Percentiles rank a stretch among this genome's conserved stretches.
Conservation (phyloP, 352 stramenopile genomes). For the Phytophthora fragariae region DNA sequence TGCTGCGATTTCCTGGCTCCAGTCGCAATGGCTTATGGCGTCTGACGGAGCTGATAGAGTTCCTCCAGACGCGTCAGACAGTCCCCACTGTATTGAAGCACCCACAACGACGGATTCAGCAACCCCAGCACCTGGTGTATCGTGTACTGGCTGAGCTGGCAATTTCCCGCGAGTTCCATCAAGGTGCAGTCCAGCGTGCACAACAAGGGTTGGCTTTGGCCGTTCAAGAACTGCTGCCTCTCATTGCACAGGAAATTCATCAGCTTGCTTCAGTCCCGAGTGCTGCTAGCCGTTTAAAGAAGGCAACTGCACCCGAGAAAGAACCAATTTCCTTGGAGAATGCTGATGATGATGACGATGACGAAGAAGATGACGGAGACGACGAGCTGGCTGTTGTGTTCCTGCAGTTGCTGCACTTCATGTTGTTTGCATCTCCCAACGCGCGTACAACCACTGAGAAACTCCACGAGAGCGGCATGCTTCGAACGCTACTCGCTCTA, state of each 20-base stretch:
- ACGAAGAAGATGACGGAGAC: slow-evolving; percentile 15
- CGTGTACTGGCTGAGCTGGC: slow-evolving; percentile 60
- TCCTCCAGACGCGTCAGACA: slow-evolving; percentile 25
- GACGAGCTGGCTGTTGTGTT: slow-evolving; percentile 53
- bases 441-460: slow-evolving; percentile 37
- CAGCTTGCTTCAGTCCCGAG: slow-evolving; percentile 22
- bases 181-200: slow-evolving; percentile 32
- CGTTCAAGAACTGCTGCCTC: slow-evolving; percentile 51
- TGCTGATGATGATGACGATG: slow-evolving; percentile 7
- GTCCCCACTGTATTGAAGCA: not conserved
- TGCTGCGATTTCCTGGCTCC: slow-evolving; percentile 46
- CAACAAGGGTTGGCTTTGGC: slow-evolving; percentile 46
- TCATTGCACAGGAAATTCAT: slow-evolving; percentile 51
- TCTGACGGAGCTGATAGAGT: slow-evolving; percentile 48
- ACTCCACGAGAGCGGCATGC: slow-evolving; percentile 54
- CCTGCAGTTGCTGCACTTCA: slow-evolving; percentile 59
- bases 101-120: slow-evolving; percentile 3
- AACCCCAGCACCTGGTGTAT: slow-evolving; percentile 54
- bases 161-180: slow-evolving; percentile 62
- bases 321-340: not conserved
- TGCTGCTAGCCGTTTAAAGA: slow-evolving; percentile 1
- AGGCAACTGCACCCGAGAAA: not conserved
- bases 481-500: slow-evolving; percentile 53
- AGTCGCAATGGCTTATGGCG: slow-evolving; percentile 42
- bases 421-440: slow-evolving; percentile 44